Base-by-base conservation (phyloP, 352 stramenopile genomes). In the Phytophthora nicotianae region DNA sequence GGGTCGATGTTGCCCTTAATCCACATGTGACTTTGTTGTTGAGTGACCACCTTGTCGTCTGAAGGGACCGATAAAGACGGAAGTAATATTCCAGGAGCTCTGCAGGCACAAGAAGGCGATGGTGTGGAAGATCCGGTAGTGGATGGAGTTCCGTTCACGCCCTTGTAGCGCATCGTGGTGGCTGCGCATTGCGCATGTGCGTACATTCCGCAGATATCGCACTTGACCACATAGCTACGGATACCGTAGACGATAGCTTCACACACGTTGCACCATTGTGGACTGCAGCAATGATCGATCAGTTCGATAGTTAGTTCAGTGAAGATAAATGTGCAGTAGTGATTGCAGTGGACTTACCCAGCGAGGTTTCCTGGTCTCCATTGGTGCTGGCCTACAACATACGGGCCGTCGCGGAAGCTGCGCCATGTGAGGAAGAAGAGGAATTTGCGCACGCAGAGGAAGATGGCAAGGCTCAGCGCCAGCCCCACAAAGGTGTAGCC, bases 1-100 rank as follows among this genome's bases (percentile, higher is more conserved):
- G 83, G 82, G 52, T 94, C 86, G 37, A 91, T 93, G 52, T 94
- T 94, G 42, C 86, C 86, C 41, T 93, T 91, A 47, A 92, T 72
- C 83, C 83, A 93, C 51, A 91, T 69, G 51, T 92, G 84, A 16
- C 61, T 55, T 42, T 87, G 73, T 20, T 64, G 59, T 50, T 72
- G 55, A 13, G 50, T 50, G 19, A 55, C 29, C 16, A 35, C 51
- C 26, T 65, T 65, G 23, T 52, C 42, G 26, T 58, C 62, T 8
- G 61, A 68, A 27, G 71, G 32, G 13, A 52, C 62, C 70, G 29
- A 50, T 19, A 19, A 47, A 58, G 45, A 33, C 37, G 49, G 51
- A 24, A 58, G 9, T 35, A 61, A 1, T 23, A 74, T 52, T 13
- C 65, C 69, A 45, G 56, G 41, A 29, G 51, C 37, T 74, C 43